Base-by-base conservation (phyloP, 2,329 filamentous ascomycete genomes). In the Pseudopithomyces chartarum region DNA sequence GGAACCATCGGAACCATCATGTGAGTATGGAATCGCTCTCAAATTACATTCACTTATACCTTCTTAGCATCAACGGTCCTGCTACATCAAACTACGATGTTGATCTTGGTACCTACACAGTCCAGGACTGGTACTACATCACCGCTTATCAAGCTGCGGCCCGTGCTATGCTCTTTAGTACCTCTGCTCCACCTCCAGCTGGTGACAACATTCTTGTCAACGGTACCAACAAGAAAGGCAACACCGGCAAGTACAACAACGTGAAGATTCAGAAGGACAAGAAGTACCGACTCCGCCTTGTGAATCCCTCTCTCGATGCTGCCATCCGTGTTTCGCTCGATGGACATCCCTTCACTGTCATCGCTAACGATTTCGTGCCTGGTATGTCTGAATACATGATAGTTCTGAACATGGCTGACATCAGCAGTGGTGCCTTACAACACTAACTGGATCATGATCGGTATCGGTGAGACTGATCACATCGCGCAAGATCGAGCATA, bases 211-310 rank as follows among this genome's bases (percentile, higher is more conserved):
- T 72, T 20, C 61, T 71, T 79, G 79, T 83, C 50, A 82, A 83
- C 62, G 87, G 87, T 42, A 87, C 85, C 57, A 85, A 82, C 70
- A 71, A 74, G 74, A 39, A 73, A 61, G 65, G 51, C 7, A 32
- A 29, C 12, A 43, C 48, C 19, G 73, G 73, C 20, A 38, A 61
- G 10, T 74, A 73, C 57, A 65, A 67, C 58, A 64, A 62, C 10
- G 69, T 73, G 7, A 65, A 55, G 1, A 62, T 73, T 6, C 62
- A 65, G 22, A 49, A 59, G 3, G 82, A 82, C 51, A 82, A 79
- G 71, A 80, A 71, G 6, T 82, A 88, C 65, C 82, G 84, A 12
- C 77, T 84, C 11, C 82, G 86, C 1, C 77, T 88, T 52, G 79
- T 87, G 66, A 88, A 88, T 71, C 69, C 80, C 7, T 66, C 70